Base-by-base conservation (phyloP, 352 stramenopile genomes). In the Aphanomyces euteiches region DNA sequence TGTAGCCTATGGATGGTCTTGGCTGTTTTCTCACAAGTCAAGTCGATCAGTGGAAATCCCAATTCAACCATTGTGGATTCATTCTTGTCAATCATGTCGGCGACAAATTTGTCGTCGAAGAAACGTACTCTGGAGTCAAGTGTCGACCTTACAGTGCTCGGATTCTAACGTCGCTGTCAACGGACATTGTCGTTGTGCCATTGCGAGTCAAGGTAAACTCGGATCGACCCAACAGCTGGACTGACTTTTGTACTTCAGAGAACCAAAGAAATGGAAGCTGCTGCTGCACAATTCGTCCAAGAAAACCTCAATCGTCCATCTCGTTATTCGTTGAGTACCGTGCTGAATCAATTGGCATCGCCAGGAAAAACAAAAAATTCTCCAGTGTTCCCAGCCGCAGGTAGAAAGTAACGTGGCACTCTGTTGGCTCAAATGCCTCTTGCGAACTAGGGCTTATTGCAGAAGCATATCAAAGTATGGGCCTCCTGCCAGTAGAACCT, bases 101-200 rank as follows among this genome's bases (percentile, higher is more conserved):
- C 2, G 83, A 84, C 70, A 92, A 92, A 69, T 95, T 90, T 45
- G 78, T 95, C 28, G 82, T 93, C 43, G 87, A 95, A 73, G 87
- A 95, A 72, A 93, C 85, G 74, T 80, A 91, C 56, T 66, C 75
- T 48, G 84, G 87, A 56, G 84, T 95, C 53, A 82, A 91, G 66
- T 93, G 86, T 68, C 82, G 84, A 12, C 83, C 85, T 5, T 95
- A 93, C 74, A 86, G 79, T 36, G 83, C 85, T 40, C 85, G 87
- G 13, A 77, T 95, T 34, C 67, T 95, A 38, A 82, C 78, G 47
- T 93, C 84, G 50, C 75, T 88, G 77, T 79, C 83, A 21, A 77
- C 71, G 17, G 87, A 95, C 70, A 95, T 95, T 74, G 82, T 85
- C 13, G 82, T 93, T 43, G 70, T 95, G 69, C 83, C 82, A 28